Conservation (phyloP, 139 green algal species). For the Micractinium conductrix region DNA sequence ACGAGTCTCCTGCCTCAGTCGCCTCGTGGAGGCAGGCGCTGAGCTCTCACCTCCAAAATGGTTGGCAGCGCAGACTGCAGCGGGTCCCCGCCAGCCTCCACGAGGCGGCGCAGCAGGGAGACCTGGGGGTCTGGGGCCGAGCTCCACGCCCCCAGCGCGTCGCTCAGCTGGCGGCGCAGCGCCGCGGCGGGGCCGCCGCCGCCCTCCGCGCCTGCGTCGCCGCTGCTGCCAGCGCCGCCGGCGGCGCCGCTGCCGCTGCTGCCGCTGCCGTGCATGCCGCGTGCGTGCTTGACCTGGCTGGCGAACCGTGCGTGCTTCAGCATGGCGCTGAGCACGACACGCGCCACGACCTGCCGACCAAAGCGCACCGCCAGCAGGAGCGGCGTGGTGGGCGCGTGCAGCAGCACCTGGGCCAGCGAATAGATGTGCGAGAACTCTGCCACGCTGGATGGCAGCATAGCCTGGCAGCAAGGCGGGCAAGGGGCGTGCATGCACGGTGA, state of each 20-base stretch:
- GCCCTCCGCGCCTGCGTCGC: neutral
- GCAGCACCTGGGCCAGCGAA: conserved; percentile 29
- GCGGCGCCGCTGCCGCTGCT: neutral
- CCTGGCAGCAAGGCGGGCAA: neutral
- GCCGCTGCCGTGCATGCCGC: neutral
- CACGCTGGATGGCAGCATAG: too few species aligned
- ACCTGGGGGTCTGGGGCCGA: neutral
- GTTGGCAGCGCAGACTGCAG: neutral
- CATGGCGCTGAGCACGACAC: conserved; percentile 5
- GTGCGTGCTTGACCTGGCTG: neutral
- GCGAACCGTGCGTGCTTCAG: neutral
- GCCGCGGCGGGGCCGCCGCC: neutral
- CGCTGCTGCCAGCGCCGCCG: neutral
- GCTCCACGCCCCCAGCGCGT: conserved; percentile 1
- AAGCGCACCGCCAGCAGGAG: conserved; percentile 24
- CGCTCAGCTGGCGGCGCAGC: neutral
- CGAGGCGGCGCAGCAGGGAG: conserved; percentile 12
- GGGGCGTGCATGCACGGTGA: too few species aligned
- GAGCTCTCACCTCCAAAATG: too few species aligned
- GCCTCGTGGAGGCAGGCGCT: too few species aligned
- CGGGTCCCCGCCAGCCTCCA: neutral
- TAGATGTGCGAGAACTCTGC: conserved; percentile 1
- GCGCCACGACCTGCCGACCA: neutral
- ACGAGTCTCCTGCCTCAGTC: too few species aligned
- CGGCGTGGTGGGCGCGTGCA: conserved; percentile 15